phyloP scores from a whole-genome alignment of 1,284 basidiomycete species.

The Jaminaea rosea region DNA sequence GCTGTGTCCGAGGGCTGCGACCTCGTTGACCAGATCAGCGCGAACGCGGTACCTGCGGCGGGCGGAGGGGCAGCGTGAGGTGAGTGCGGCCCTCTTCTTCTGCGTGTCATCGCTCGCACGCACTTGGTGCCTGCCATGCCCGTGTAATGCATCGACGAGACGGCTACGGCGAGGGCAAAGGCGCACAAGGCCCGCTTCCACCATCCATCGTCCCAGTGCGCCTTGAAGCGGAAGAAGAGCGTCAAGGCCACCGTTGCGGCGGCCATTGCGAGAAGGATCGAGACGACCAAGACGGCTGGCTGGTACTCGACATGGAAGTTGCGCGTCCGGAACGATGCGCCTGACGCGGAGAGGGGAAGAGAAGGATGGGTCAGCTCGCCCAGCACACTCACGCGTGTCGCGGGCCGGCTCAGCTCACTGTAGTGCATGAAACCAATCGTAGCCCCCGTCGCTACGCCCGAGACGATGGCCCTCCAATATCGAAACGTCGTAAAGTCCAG shows the following conservation, averaged over 20 bases:
- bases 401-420: too few species aligned
- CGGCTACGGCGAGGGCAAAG: constrained; percentile 49
- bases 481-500: constrained; percentile 49
- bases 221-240: constrained; percentile 51
- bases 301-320: constrained; percentile 42
- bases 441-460: constrained; percentile 67
- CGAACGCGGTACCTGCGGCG: constrained; percentile 49
- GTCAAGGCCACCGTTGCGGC: constrained; percentile 50
- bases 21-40: constrained; percentile 14
- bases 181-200: constrained; percentile 51
- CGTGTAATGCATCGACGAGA: constrained; percentile 54
- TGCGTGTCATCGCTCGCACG: too few species aligned
- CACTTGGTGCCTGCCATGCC: constrained; percentile 51
- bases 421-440: constrained; percentile 58
- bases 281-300: constrained; percentile 49
- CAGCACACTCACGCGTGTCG: too few species aligned
- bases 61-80: too few species aligned
- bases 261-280: constrained; percentile 51
- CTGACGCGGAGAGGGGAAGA: too few species aligned
- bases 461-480: constrained; percentile 41
- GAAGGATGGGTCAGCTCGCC: too few species aligned
- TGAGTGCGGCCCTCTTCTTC: too few species aligned
- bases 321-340: constrained; percentile 48
- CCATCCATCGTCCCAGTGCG: constrained; percentile 52
- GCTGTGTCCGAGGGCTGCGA: constrained; percentile 21